Evolutionary conservation across 768 basidiomycete genomes (phyloP).

Genomic region (Omphalotus guepiniiformis): DNA sequence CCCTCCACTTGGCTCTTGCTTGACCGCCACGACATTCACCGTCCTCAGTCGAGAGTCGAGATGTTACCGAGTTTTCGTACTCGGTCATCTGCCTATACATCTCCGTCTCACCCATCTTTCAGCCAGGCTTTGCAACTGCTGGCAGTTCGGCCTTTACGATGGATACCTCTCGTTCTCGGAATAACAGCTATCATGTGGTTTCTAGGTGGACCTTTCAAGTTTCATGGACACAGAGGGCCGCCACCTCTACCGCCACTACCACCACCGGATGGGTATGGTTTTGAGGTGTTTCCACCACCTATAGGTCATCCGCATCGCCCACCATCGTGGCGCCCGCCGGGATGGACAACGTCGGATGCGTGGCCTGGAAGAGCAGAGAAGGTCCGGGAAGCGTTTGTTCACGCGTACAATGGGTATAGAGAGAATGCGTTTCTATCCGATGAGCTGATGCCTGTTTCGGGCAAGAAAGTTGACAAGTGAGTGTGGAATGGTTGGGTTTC

Average conservation of each 20-base stretch:
- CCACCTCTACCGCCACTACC: not conserved
- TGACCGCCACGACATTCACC: no score
- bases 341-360: not conserved
- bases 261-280: not conserved
- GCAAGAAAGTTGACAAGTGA: slow-evolving; percentile 46
- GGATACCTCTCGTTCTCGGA: slow-evolving; percentile 5
- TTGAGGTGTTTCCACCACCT: slow-evolving; percentile 2
- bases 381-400: slow-evolving; percentile 50
- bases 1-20: no score
- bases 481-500: slow-evolving; percentile 18
- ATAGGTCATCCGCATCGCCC: slow-evolving; percentile 7
- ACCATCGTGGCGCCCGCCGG: slow-evolving; percentile 3
- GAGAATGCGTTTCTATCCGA: slow-evolving; percentile 47
- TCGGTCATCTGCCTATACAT: no score
- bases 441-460: slow-evolving; percentile 45
- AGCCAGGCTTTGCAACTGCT: slow-evolving; percentile 1
- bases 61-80: no score
- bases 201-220: not conserved
- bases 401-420: slow-evolving; percentile 53
- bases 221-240: not conserved
- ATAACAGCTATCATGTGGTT: slow-evolving; percentile 4
- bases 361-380: slow-evolving; percentile 42
- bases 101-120: no score
- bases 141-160: slow-evolving; percentile 7
- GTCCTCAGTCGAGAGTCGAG: no score